phyloP scores from a whole-genome alignment of 495 filamentous ascomycete genomes.

The Glarea lozoyensis region DNA sequence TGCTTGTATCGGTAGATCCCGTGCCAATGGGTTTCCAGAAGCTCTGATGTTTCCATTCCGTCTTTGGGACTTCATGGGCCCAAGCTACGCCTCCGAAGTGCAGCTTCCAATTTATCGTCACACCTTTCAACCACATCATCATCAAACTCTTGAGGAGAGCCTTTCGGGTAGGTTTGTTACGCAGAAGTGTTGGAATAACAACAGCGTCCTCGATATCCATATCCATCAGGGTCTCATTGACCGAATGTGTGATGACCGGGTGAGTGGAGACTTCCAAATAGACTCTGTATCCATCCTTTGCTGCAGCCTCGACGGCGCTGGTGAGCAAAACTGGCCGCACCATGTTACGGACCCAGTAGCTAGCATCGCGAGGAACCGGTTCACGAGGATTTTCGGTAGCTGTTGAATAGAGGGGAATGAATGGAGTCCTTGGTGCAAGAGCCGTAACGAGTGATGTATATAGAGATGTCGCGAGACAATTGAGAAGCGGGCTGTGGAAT shows the following conservation, averaged over 20 bases:
- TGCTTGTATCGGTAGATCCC: not conserved
- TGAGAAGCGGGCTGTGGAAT: slow-evolving; percentile 29
- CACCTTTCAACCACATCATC: slow-evolving; percentile 19
- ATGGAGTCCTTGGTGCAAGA: slow-evolving; percentile 10
- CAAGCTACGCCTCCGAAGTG: slow-evolving; percentile 21
- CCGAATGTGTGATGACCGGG: not conserved
- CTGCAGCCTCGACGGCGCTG: slow-evolving; percentile 21
- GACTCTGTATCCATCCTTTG: slow-evolving; percentile 8
- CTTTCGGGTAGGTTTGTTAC: slow-evolving; percentile 21
- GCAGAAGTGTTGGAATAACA: slow-evolving; percentile 26
- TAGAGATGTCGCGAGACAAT: slow-evolving; percentile 21
- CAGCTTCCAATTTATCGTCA: slow-evolving; percentile 8
- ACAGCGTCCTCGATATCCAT: slow-evolving; percentile 12
- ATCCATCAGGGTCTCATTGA: slow-evolving; percentile 27
- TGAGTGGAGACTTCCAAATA: slow-evolving; percentile 1
- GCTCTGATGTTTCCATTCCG: slow-evolving; percentile 24
- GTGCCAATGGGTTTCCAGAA: slow-evolving; percentile 22
- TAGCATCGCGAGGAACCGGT: slow-evolving; percentile 9
- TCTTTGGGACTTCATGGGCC: slow-evolving; percentile 24
- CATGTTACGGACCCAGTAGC: slow-evolving; percentile 48
- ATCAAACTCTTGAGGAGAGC: slow-evolving; percentile 20
- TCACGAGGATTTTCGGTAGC: slow-evolving; percentile 23
- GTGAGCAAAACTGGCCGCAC: slow-evolving; percentile 40
- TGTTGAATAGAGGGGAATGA: slow-evolving; percentile 30
- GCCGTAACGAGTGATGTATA: slow-evolving; percentile 12